phyloP scores from a whole-genome alignment of 2,329 filamentous ascomycete species.

The Colletotrichum chrysophilum region DNA sequence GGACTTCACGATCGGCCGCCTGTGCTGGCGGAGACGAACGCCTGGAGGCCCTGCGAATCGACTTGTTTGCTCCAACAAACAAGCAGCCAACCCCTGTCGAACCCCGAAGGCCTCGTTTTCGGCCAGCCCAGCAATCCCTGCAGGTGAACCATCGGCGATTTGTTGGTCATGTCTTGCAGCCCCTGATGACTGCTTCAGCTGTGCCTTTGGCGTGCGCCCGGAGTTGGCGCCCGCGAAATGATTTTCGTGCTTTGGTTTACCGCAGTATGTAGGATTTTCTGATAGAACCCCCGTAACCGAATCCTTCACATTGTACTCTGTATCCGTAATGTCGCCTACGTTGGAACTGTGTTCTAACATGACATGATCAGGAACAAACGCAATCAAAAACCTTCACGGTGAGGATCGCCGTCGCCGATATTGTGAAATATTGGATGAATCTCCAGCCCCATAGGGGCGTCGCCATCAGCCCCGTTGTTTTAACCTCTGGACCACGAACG shows the following conservation, averaged over 20 bases:
- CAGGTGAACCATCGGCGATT: not conserved
- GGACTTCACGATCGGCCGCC: not conserved
- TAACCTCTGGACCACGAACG: not conserved
- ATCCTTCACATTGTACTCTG: not conserved
- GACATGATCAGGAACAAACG: not conserved
- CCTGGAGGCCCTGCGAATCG: not conserved
- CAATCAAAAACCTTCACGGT: not conserved
- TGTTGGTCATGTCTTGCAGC: not conserved
- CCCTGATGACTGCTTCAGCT: not conserved
- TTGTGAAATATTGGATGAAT: not conserved
- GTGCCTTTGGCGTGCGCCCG: not conserved
- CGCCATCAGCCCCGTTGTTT: constrained; percentile 7
- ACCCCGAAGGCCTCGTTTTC: not conserved
- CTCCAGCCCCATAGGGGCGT: not conserved
- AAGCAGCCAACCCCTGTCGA: constrained; percentile 3
- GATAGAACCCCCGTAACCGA: not conserved
- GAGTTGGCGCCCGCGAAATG: not conserved
- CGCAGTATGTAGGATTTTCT: not conserved
- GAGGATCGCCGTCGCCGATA: not conserved
- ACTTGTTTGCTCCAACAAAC: constrained; percentile 10
- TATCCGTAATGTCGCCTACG: not conserved
- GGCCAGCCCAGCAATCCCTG: not conserved
- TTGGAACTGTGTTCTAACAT: not conserved
- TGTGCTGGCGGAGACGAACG: not conserved
- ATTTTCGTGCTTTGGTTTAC: not conserved